Evolutionary conservation across 73 alveolate genomes (phyloP), one percentile per base, ranked within the genome.

Genomic region (Paramecium tetraurelia): DNA sequence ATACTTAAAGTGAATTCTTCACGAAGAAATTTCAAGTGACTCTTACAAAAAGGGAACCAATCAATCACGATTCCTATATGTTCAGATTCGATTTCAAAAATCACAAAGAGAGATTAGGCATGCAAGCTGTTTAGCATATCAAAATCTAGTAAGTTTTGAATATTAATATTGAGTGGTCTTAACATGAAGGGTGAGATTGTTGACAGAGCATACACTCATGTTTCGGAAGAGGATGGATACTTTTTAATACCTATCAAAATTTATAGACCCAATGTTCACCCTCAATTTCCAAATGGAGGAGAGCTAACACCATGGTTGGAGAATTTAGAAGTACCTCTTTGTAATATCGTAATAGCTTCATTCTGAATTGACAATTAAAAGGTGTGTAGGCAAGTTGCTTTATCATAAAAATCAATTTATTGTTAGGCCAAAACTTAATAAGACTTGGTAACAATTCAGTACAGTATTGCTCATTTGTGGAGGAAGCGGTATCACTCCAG

Each of bases 401-500:
- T 80, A 80, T 44, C 44, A 43, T 20, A 22, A 80, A 20, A 27
- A 43, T 21, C 33, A 44, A 48, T 80, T 58, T 22, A 93, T 95
- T 92, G 93, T 92, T 57, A 96, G 96, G 48, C 98, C 98, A 48
- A 89, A 89, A 71, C 10, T 29, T 70, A 83, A 70, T 31, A 71
- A 71, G 77, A 46, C 14, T 21, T 40, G 41, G 43, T 41, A 16
- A 8, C 29, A 38, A 8, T 89, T 89, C 18, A 72, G 27, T 16
- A 68, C 80, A 6, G 94, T 96, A 50, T 95, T 95, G 12, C 89
- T 94, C 96, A 92, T 94, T 4, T 97, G 97, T 44, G 98, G 98
- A 41, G 98, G 98, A 14, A 96, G 96, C 40, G 98, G 98, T 3
- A 95, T 96, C 59, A 96, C 98, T 22, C 98, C 98, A 50, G 59